Evolutionary conservation across 768 basidiomycete genomes (phyloP).

Genomic region (Cytidiella melzeri): DNA sequence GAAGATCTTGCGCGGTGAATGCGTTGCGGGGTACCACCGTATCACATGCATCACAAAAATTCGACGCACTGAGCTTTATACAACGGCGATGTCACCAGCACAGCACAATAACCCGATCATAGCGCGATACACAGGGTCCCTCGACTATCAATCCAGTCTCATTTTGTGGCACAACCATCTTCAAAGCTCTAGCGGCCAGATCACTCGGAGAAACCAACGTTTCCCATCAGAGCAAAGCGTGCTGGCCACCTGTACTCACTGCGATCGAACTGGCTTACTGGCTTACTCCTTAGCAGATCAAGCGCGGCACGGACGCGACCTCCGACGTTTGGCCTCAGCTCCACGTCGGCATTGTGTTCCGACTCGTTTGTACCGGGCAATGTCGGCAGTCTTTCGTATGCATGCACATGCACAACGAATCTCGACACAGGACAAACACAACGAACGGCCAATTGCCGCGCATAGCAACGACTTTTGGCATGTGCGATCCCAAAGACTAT

Average conservation of each 20-base stretch:
- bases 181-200: background rate
- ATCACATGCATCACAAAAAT: background rate
- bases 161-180: background rate
- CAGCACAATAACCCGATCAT: too few species aligned
- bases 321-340: background rate
- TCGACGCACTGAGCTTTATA: background rate
- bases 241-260: background rate
- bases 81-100: background rate
- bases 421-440: too few species aligned
- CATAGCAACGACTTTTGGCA: too few species aligned
- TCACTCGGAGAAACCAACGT: background rate
- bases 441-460: too few species aligned
- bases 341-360: background rate
- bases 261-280: background rate
- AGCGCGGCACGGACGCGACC: background rate
- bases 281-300: background rate
- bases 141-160: background rate
- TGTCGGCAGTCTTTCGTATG: background rate
- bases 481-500: too few species aligned
- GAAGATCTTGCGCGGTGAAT: background rate
- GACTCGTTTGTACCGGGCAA: background rate
- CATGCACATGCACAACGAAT: background rate
- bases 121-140: too few species aligned
- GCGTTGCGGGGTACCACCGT: background rate
- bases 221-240: background rate